A percentile compares a stretch with the other conserved stretches of the same genome.
phyloP scores from a whole-genome alignment of 768 basidiomycete species.

The Psilocybe tampanensis region DNA sequence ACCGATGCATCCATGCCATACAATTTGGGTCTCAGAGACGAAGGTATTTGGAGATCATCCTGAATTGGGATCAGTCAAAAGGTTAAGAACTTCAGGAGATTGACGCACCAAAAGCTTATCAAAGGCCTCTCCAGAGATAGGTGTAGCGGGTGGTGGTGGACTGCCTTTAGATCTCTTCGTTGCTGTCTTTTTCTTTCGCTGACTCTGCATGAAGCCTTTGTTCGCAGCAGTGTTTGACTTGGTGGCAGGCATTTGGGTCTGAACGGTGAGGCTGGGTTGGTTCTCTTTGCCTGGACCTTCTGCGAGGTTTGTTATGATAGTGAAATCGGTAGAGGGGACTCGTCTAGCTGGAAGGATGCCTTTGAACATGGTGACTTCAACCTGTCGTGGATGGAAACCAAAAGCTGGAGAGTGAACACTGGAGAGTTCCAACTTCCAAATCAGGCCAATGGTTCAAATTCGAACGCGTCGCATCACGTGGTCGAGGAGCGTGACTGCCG shows the following conservation, averaged over 20 bases:
- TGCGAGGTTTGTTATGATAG: conserved; percentile 62
- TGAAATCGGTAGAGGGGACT: conserved; percentile 68
- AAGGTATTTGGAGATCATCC: conserved; percentile 91
- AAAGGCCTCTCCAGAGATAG: conserved; percentile 57
- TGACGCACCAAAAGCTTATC: conserved; percentile 75
- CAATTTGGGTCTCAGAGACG: conserved; percentile 75
- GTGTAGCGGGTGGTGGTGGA: conserved; percentile 39
- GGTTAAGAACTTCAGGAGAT: not conserved
- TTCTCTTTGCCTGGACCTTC: conserved; percentile 71
- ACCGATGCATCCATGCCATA: conserved; percentile 81
- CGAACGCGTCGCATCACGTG: conserved; percentile 35
- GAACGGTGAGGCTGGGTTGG: conserved; percentile 36
- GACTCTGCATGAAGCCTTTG: conserved; percentile 33
- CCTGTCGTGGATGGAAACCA: conserved; percentile 19
- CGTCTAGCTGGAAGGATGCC: conserved; percentile 74
- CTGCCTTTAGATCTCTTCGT: conserved; percentile 41
- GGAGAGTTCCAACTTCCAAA: too few relatives aligned
- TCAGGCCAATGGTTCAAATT: conserved; percentile 34
- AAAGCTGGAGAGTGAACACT: conserved; percentile 29
- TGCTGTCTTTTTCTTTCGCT: conserved; percentile 45
- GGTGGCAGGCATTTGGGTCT: conserved; percentile 20
- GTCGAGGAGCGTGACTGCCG: conserved; percentile 8
- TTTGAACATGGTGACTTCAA: conserved; percentile 72
- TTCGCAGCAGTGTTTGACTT: conserved; percentile 26
- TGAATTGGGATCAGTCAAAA: conserved; percentile 29